phyloP scores from a whole-genome alignment of 305 asterid genomes.

The Fraxinus angustifolia region DNA sequence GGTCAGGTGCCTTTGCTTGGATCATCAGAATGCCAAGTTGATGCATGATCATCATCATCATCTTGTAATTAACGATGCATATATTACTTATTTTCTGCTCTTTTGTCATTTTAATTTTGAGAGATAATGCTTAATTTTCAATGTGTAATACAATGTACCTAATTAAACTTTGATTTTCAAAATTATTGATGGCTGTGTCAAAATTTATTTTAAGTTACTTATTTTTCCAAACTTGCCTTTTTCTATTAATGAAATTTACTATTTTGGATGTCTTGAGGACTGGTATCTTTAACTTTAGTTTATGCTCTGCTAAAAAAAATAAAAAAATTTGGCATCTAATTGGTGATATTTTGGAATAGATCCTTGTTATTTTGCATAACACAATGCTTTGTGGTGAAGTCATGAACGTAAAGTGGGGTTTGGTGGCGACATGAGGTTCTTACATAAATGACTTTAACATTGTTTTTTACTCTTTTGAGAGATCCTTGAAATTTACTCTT shows the following conservation, averaged over 20 bases:
- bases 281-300: too few relatives aligned
- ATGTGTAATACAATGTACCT: not conserved
- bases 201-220: not conserved
- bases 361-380: not conserved
- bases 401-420: not conserved
- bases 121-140: not conserved
- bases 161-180: not conserved
- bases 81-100: not conserved
- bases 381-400: not conserved
- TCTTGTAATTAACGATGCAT: not conserved
- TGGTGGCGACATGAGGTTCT: not conserved
- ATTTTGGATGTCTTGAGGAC: not conserved
- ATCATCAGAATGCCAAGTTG: constrained; percentile 44
- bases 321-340: not conserved
- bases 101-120: not conserved
- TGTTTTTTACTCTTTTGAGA: too few relatives aligned
- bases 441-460: not conserved
- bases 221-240: not conserved
- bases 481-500: not conserved
- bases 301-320: not conserved
- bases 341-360: not conserved
- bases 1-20: constrained; percentile 54
- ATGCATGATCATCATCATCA: constrained; percentile 18
- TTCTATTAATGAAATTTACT: not conserved
- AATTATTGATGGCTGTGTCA: not conserved